A percentile compares a stretch with the other conserved stretches of the same genome.
Conservation (phyloP, 371 early-diverging fungal species). For the Lichtheimia ornata region DNA sequence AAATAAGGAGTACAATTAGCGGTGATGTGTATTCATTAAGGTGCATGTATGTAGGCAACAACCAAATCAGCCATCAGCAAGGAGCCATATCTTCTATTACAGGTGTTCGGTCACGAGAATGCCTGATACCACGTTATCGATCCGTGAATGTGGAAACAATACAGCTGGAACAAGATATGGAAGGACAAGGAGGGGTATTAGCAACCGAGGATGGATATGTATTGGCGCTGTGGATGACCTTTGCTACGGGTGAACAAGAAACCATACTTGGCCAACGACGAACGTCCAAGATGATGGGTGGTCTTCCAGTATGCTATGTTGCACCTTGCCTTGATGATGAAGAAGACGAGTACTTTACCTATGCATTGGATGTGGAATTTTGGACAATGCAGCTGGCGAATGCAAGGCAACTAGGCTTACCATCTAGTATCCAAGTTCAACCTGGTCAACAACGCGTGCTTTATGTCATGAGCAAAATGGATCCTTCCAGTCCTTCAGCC, state of each 20-base stretch:
- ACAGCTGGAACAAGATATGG: conserved; percentile 65
- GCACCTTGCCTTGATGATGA: conserved; percentile 9
- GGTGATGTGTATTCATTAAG: conserved; percentile 51
- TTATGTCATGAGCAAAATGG: conserved; percentile 67
- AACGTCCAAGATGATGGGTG: conserved; percentile 48
- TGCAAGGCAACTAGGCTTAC: conserved; percentile 78
- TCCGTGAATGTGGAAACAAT: conserved; percentile 78
- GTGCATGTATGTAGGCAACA: conserved; percentile 49
- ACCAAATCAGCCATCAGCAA: no score
- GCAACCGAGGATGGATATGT: conserved; percentile 69
- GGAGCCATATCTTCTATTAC: conserved; percentile 21
- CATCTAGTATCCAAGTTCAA: conserved; percentile 67
- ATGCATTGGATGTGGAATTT: conserved; percentile 72
- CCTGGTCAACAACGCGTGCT: conserved; percentile 68
- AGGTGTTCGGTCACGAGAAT: conserved; percentile 63
- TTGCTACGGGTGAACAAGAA: conserved; percentile 61
- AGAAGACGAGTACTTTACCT: conserved; percentile 33
- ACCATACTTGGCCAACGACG: conserved; percentile 25
- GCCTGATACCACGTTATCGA: conserved; percentile 64
- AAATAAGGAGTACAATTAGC: conserved; percentile 4
- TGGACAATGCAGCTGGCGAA: conserved; percentile 76
- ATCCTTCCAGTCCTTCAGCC: conserved; percentile 54
- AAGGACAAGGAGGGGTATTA: conserved; percentile 71
- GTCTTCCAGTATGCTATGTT: conserved; percentile 46
- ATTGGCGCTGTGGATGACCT: conserved; percentile 77